These are phyloP conservation scores for Suillus lakei DNA, from an alignment of 768 basidiomycete genomes.

Conservation along the genomic window DNA sequence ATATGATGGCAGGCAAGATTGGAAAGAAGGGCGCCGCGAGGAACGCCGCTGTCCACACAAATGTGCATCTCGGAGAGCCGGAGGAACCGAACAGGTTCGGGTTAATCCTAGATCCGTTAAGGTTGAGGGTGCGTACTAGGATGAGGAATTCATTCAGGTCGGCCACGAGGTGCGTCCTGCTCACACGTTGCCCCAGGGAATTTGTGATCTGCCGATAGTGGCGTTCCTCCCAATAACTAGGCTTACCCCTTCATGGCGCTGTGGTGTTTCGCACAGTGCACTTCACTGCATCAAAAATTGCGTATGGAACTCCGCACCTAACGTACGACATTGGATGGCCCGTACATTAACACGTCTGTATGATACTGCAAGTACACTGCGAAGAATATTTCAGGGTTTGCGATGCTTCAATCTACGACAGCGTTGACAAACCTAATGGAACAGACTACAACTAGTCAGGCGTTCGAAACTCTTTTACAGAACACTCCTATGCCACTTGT, in stretches of 20 bases:
- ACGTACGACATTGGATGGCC: neutral
- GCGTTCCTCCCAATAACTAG: conserved; percentile 35
- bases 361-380: conserved; percentile 4
- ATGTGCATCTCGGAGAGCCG: conserved; percentile 67
- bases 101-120: conserved; percentile 63
- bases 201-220: neutral
- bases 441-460: neutral
- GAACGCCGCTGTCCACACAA: conserved; percentile 63
- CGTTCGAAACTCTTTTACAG: conserved; percentile 29
- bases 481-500: conserved; percentile 56
- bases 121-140: conserved; percentile 64
- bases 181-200: neutral
- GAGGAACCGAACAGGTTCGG: conserved; percentile 65
- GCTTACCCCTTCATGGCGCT: conserved; percentile 67
- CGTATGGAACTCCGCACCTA: neutral
- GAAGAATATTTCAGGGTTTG: neutral
- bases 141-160: conserved; percentile 63
- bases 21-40: conserved; percentile 61
- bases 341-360: neutral
- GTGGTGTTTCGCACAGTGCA: conserved; percentile 49
- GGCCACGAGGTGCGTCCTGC: conserved; percentile 61
- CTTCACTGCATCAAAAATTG: no score
- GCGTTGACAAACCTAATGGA: neutral
- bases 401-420: neutral
- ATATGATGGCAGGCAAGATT: conserved; percentile 54